These are phyloP conservation scores for Aethionema arabicum DNA, from an alignment of 345 rosid species.

Conservation along the genomic window DNA sequence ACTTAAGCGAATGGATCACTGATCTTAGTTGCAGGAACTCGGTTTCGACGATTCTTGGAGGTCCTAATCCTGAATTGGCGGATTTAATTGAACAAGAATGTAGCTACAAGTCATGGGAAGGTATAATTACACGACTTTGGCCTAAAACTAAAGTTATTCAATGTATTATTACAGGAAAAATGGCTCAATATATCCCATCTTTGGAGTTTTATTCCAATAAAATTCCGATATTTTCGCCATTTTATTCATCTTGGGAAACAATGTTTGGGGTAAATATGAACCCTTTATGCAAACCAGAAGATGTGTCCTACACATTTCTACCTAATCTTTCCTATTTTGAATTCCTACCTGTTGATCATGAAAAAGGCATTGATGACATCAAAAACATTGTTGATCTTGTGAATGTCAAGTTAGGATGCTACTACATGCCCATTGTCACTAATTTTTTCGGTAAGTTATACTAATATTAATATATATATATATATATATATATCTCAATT, in stretches of 20 bases:
- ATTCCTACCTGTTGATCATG: conserved; percentile 24
- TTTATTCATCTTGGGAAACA: neutral
- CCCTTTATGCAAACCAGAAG: conserved; percentile 27
- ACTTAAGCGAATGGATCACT: neutral
- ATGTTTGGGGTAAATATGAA: conserved; percentile 28
- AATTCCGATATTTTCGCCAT: neutral
- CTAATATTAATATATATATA: too few species aligned
- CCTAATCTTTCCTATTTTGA: conserved; percentile 40
- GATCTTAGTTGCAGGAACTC: neutral
- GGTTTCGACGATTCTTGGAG: neutral
- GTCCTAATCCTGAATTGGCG: neutral
- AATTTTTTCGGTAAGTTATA: conserved; percentile 23
- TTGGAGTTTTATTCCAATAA: neutral
- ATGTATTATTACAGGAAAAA: conserved; percentile 5
- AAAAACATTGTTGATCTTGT: conserved; percentile 5
- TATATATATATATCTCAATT: too few species aligned
- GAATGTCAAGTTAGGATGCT: neutral
- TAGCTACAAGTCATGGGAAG: conserved; percentile 33
- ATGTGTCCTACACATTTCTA: conserved; percentile 32
- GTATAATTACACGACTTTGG: conserved; percentile 36
- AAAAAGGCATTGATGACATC: neutral
- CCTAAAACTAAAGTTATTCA: conserved; percentile 32
- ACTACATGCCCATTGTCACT: conserved; percentile 16
- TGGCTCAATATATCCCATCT: neutral
- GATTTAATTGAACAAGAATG: neutral